A percentile compares a stretch with the other conserved stretches of the same genome.
Evolutionary conservation across 1,284 basidiomycete species (phyloP).

Genomic region (Prillingera fragicola): DNA sequence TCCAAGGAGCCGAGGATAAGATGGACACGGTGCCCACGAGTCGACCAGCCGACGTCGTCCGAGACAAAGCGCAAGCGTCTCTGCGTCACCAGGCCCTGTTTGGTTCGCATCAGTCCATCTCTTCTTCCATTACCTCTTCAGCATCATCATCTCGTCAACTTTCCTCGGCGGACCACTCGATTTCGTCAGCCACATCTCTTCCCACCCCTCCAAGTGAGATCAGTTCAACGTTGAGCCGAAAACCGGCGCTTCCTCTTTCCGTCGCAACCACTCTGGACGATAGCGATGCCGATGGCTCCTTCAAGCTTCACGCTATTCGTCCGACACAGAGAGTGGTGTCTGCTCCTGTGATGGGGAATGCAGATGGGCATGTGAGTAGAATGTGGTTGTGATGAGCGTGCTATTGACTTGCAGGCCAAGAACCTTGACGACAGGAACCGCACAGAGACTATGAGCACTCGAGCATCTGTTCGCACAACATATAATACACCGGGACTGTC

Average conservation of each 20-base stretch:
- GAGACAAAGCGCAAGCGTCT: too few species aligned
- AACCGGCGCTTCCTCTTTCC: neutral
- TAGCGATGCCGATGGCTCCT: conserved; percentile 1
- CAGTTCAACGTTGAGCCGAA: neutral
- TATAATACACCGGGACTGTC: conserved; percentile 32
- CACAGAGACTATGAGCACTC: neutral
- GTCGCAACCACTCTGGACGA: neutral
- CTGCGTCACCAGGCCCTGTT: too few species aligned
- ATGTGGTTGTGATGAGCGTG: neutral
- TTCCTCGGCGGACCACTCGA: too few species aligned
- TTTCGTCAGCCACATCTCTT: neutral
- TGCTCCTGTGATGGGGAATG: conserved; percentile 19
- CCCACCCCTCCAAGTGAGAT: conserved; percentile 1
- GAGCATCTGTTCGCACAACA: too few species aligned
- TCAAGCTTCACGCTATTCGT: conserved; percentile 15
- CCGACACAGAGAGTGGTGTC: conserved; percentile 33
- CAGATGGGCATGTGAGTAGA: neutral
- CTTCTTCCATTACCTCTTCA: too few species aligned
- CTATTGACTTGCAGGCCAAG: neutral
- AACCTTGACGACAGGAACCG: neutral
- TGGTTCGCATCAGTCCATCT: too few species aligned
- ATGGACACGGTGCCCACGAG: too few species aligned
- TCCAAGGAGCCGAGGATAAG: conserved; percentile 13
- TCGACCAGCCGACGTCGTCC: too few species aligned
- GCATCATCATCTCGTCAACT: too few species aligned